A percentile compares a stretch with the other conserved stretches of the same genome.
phyloP scores from a whole-genome alignment of 1,284 basidiomycete species.

The Entoloma clypeatum region DNA sequence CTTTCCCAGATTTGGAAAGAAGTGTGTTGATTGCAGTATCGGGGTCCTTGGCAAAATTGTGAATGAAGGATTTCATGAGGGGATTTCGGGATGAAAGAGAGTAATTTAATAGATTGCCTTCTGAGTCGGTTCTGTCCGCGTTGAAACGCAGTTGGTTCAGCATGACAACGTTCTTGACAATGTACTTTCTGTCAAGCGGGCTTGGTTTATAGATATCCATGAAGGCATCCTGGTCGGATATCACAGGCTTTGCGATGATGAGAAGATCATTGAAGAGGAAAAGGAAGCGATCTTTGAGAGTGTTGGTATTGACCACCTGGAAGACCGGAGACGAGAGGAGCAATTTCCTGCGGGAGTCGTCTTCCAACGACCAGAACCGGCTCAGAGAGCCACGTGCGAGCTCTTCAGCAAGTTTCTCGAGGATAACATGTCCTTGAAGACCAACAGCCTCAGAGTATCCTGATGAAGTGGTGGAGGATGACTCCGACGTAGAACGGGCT shows the following conservation, averaged over 20 bases:
- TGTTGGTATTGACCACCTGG: conserved; percentile 91
- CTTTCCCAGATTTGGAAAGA: conserved; percentile 51
- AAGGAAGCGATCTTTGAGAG: conserved; percentile 93
- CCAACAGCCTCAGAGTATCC: conserved; percentile 35
- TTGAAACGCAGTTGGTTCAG: conserved; percentile 69
- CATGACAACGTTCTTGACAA: conserved; percentile 85
- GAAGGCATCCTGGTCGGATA: conserved; percentile 58
- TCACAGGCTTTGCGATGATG: conserved; percentile 76
- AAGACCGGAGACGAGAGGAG: conserved; percentile 83
- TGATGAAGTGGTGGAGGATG: conserved; percentile 48
- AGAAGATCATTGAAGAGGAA: conserved; percentile 95
- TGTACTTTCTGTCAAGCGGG: conserved; percentile 76
- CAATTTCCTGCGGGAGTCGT: conserved; percentile 84
- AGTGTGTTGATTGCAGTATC: conserved; percentile 66
- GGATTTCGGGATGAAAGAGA: conserved; percentile 47
- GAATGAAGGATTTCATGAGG: conserved; percentile 64
- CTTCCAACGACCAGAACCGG: conserved; percentile 63
- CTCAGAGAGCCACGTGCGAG: conserved; percentile 58
- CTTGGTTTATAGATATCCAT: conserved; percentile 58
- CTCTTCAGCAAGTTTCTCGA: conserved; percentile 69
- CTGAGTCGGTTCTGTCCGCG: conserved; percentile 58
- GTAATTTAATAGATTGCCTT: conserved; percentile 40
- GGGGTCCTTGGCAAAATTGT: conserved; percentile 73
- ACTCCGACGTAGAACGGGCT: conserved; percentile 44
- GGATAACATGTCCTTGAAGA: conserved; percentile 40